phyloP scores from a whole-genome alignment of 129 eudicot genomes.

The Flaveria brownii region DNA sequence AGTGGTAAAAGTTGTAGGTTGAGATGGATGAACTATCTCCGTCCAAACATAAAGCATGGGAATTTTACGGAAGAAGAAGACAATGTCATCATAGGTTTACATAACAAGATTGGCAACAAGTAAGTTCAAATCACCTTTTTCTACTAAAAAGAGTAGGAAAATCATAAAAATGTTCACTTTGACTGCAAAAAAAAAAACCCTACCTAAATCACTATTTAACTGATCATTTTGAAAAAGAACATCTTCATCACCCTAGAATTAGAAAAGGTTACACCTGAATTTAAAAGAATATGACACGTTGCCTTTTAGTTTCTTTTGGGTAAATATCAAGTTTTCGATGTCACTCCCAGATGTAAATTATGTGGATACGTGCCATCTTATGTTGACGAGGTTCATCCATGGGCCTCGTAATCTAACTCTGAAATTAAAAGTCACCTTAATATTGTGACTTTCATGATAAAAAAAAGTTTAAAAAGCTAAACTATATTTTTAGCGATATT shows the following conservation, averaged over 20 bases:
- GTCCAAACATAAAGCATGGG: slow-evolving; percentile 28
- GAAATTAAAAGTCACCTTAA: too few relatives aligned
- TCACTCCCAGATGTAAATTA: too few relatives aligned
- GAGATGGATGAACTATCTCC: slow-evolving; percentile 35
- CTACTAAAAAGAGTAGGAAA: not conserved
- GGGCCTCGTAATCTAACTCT: too few relatives aligned
- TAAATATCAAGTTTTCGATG: too few relatives aligned
- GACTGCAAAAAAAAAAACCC: too few relatives aligned
- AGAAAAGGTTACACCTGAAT: too few relatives aligned
- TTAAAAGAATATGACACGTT: too few relatives aligned
- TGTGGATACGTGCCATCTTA: too few relatives aligned
- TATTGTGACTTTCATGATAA: too few relatives aligned
- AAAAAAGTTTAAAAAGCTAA: too few relatives aligned
- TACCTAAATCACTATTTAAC: not conserved
- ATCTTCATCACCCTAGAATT: not conserved
- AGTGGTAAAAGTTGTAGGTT: slow-evolving; percentile 39
- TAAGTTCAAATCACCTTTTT: slow-evolving; percentile 8
- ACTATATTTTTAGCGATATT: not conserved
- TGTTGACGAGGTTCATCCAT: too few relatives aligned
- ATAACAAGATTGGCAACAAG: slow-evolving; percentile 33
- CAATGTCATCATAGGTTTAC: slow-evolving; percentile 7
- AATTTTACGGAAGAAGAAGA: slow-evolving; percentile 35
- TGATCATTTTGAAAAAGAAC: not conserved
- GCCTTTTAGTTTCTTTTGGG: too few relatives aligned
- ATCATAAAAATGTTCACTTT: not conserved